Percentiles rank a stretch among this genome's conserved stretches.
Conservation (phyloP, 495 filamentous ascomycete species). For the Podospora fimiseda region DNA sequence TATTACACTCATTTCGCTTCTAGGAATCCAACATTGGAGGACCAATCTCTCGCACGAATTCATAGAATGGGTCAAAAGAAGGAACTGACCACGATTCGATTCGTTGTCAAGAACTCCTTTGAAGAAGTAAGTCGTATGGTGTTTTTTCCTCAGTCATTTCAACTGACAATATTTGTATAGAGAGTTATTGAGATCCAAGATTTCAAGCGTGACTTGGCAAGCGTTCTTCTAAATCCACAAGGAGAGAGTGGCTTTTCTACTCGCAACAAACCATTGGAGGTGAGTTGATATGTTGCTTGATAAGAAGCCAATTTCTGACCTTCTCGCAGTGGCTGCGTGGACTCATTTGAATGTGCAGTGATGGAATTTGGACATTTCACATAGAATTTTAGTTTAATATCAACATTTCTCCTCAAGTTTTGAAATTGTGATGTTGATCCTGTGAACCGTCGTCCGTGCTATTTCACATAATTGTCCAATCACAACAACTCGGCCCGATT, state of each 20-base stretch:
- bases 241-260: neutral
- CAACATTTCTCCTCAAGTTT: too few species aligned
- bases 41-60: constrained; percentile 36
- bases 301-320: too few species aligned
- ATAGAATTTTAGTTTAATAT: too few species aligned
- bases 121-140: constrained; percentile 24
- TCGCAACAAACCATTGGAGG: neutral
- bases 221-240: neutral
- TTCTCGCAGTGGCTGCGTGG: too few species aligned
- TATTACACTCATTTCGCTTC: neutral
- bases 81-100: constrained; percentile 35
- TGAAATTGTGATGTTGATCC: too few species aligned
- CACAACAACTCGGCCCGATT: too few species aligned
- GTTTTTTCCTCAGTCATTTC: neutral
- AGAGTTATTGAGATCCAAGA: constrained; percentile 5
- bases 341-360: too few species aligned
- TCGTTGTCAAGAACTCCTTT: constrained; percentile 30
- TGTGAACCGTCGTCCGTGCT: too few species aligned
- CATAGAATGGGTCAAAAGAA: constrained; percentile 33
- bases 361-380: too few species aligned
- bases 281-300: too few species aligned
- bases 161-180: neutral
- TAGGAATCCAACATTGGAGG: constrained; percentile 40
- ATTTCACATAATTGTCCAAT: too few species aligned
- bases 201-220: neutral